These are phyloP conservation scores for Solanum paucissectum DNA, from an alignment of 257 asterid genomes.

Conservation along the genomic window DNA sequence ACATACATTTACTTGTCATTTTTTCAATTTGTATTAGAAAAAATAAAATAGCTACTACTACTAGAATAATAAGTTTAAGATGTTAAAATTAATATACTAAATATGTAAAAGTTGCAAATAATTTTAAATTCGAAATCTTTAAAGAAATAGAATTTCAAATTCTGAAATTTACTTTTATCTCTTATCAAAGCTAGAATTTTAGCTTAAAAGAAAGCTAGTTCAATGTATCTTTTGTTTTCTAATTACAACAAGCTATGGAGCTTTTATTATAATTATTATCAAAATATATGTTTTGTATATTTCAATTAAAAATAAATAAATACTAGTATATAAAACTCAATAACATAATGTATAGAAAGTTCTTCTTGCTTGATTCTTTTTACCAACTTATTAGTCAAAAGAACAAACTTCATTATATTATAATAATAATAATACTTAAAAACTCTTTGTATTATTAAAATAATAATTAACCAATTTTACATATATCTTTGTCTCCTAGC, in stretches of 20 bases:
- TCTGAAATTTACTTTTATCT: background rate
- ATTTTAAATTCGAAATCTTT: too few relatives aligned
- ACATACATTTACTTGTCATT: background rate
- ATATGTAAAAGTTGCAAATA: background rate
- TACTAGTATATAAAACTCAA: background rate
- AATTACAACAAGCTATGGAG: background rate
- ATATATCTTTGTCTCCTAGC: background rate
- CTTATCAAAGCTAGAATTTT: background rate
- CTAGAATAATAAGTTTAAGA: background rate
- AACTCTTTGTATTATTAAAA: background rate
- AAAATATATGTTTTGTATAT: background rate
- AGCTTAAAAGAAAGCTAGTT: background rate
- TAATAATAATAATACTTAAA: background rate
- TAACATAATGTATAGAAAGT: background rate
- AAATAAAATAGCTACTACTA: background rate
- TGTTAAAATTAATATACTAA: background rate
- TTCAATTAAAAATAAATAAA: background rate
- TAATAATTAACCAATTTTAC: background rate
- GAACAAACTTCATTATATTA: background rate
- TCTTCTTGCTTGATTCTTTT: background rate
- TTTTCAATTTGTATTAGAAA: background rate
- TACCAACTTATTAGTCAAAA: background rate
- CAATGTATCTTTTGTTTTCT: background rate
- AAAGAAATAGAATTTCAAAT: background rate
- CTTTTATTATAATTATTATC: background rate